Percentiles rank a stretch among this genome's conserved stretches.
These are phyloP conservation scores for Colletotrichum kahawae DNA, from an alignment of 2,329 filamentous ascomycete genomes.

Conservation along the genomic window DNA sequence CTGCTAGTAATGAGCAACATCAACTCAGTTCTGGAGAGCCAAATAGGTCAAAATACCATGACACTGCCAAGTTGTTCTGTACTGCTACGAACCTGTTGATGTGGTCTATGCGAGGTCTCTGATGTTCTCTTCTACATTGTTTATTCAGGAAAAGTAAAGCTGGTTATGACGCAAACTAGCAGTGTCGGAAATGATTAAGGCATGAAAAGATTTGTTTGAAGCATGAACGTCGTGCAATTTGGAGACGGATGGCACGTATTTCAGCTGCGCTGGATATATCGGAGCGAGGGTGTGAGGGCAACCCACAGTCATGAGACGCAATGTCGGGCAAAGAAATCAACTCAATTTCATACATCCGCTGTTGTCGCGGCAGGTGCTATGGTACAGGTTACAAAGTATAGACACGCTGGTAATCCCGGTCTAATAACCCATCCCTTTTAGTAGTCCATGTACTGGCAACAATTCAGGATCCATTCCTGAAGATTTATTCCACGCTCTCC, in stretches of 20 bases:
- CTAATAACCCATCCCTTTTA: background rate
- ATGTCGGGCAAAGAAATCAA: background rate
- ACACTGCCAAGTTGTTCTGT: background rate
- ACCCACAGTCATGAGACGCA: no score
- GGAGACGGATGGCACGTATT: no score
- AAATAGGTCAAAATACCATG: background rate
- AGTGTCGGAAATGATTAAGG: no score
- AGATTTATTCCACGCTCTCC: no score
- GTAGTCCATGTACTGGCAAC: background rate
- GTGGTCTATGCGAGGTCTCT: background rate
- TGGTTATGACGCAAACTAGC: no score
- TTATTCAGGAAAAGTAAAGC: fast-evolving
- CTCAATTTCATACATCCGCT: background rate
- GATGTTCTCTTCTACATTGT: background rate
- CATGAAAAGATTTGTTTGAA: no score
- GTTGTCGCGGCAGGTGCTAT: background rate
- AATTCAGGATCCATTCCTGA: no score
- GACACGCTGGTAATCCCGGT: background rate
- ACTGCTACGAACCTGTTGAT: background rate
- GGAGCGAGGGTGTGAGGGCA: no score
- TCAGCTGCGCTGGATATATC: no score
- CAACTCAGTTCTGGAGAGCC: background rate
- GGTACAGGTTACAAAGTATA: background rate
- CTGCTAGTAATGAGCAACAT: background rate
- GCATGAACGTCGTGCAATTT: no score